phyloP scores from a whole-genome alignment of 768 basidiomycete species.

The Trametes cingulata region DNA sequence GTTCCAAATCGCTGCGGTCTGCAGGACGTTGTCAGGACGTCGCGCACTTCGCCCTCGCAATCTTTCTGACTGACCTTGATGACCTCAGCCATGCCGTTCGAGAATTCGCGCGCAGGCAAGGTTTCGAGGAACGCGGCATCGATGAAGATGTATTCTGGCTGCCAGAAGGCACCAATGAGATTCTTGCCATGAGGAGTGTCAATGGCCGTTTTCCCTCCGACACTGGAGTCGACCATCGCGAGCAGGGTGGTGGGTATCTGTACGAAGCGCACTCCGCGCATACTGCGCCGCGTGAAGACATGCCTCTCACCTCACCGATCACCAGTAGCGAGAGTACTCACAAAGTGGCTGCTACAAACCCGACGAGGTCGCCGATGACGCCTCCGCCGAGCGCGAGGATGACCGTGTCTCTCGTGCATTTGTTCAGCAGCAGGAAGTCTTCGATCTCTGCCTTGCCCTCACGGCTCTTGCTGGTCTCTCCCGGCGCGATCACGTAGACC shows the following conservation, averaged over 20 bases:
- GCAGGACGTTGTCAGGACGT: not conserved
- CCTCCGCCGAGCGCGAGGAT: slow-evolving; percentile 94
- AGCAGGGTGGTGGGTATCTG: slow-evolving; percentile 97
- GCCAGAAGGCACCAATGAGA: slow-evolving; percentile 98
- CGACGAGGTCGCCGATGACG: slow-evolving; percentile 95
- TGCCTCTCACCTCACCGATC: too few relatives aligned
- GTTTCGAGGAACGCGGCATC: slow-evolving; percentile 96
- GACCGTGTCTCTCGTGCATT: slow-evolving; percentile 92
- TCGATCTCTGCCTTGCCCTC: slow-evolving; percentile 92
- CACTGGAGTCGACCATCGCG: slow-evolving; percentile 98
- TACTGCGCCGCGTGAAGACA: slow-evolving; percentile 51
- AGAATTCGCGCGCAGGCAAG: slow-evolving; percentile 87
- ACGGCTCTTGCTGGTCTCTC: slow-evolving; percentile 90
- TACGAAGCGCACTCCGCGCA: slow-evolving; percentile 94
- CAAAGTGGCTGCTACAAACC: slow-evolving; percentile 98
- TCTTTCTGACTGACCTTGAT: slow-evolving; percentile 68
- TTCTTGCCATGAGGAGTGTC: slow-evolving; percentile 99
- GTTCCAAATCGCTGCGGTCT: slow-evolving; percentile 99
- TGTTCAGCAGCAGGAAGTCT: slow-evolving; percentile 85
- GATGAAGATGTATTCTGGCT: slow-evolving; percentile 96
- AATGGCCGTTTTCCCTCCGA: slow-evolving; percentile 99
- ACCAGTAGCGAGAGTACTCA: slow-evolving; percentile 42
- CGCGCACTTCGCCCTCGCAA: not conserved
- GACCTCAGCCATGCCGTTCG: slow-evolving; percentile 99
- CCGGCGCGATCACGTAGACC: slow-evolving; percentile 78